These are phyloP conservation scores for Thraustochytrium sp. DNA, from an alignment of 352 stramenopile species.

Conservation along the genomic window DNA sequence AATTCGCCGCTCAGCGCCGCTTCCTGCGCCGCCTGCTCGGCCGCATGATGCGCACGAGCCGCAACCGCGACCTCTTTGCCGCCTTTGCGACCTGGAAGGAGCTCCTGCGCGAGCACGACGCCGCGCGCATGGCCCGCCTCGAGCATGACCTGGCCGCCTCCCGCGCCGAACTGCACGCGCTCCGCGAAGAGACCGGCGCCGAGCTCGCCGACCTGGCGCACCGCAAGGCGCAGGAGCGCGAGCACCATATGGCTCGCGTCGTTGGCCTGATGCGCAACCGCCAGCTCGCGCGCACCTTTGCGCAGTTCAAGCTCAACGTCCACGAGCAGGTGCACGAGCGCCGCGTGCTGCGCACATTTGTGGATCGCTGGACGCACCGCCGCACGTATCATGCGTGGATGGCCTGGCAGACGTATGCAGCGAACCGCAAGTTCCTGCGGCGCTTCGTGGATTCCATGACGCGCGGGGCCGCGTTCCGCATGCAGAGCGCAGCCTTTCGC, in stretches of 20 bases:
- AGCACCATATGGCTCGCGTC: background rate
- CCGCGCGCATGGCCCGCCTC: background rate
- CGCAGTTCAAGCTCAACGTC: background rate
- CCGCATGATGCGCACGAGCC: background rate
- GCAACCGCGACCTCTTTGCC: background rate
- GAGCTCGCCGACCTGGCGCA: background rate
- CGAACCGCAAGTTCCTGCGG: background rate
- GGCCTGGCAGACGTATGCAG: background rate
- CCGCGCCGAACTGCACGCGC: background rate
- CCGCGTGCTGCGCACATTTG: background rate
- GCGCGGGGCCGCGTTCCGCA: background rate
- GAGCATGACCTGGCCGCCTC: background rate
- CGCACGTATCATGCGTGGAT: background rate
- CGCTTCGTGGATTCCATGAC: background rate
- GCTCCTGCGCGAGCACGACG: background rate
- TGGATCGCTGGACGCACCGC: background rate
- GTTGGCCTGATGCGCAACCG: constrained; percentile 1
- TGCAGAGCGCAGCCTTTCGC: background rate
- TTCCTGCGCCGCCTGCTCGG: background rate
- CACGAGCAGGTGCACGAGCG: background rate
- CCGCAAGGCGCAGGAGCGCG: background rate
- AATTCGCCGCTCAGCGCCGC: background rate
- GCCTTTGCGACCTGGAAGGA: background rate
- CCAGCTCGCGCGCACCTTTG: background rate
- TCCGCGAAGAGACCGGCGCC: background rate